Conservation (phyloP, 176 grass and related monocot genomes). For the Raddia guianensis region DNA sequence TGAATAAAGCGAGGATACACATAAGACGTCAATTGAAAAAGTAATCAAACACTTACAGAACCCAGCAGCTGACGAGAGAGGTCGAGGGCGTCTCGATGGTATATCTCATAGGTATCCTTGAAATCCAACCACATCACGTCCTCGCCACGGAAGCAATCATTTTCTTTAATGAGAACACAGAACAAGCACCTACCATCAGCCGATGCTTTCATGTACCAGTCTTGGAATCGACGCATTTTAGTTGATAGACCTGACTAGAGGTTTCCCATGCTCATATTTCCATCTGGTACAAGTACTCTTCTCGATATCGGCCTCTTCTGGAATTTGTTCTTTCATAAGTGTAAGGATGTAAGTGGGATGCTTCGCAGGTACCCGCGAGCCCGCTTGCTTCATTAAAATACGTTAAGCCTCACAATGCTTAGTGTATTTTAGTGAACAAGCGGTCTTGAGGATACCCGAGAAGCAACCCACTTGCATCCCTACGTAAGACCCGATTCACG, state of each 20-base stretch:
- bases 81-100: background rate
- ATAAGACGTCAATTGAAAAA: background rate
- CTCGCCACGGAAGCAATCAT: background rate
- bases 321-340: no score
- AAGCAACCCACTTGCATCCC: no score
- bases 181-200: background rate
- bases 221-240: background rate
- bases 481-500: no score
- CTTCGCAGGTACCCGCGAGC: no score
- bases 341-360: no score
- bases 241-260: background rate
- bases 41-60: background rate
- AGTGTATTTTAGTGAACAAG: no score
- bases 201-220: no score
- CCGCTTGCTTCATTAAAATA: no score
- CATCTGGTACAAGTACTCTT: background rate
- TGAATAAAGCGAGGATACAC: background rate
- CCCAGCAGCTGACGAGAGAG: background rate
- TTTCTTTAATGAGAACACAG: background rate
- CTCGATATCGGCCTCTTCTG: no score
- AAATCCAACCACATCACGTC: background rate
- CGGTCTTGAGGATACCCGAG: no score
- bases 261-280: background rate
- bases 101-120: background rate
- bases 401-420: no score